Conservation (phyloP, 305 asterid genomes). For the Fraxinus latifolia region DNA sequence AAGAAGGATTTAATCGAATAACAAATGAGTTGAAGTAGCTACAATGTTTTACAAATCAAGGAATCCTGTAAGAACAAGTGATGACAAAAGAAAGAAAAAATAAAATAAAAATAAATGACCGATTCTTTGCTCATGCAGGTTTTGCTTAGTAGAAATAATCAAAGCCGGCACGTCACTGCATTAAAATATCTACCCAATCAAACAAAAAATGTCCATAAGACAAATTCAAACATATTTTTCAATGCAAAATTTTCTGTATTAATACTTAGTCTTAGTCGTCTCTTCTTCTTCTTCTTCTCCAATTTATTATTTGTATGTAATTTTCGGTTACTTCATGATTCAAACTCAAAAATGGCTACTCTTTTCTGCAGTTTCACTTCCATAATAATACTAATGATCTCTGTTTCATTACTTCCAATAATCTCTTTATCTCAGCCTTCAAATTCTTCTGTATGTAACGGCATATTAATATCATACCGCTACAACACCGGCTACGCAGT, state of each 20-base stretch:
- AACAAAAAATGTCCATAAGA: slow-evolving; percentile 14
- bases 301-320: background rate
- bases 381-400: slow-evolving; percentile 21
- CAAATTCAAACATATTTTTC: slow-evolving; percentile 37
- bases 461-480: slow-evolving; percentile 46
- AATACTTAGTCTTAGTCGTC: background rate
- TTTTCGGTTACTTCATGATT: background rate
- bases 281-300: background rate
- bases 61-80: background rate
- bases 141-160: slow-evolving; percentile 27
- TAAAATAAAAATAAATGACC: slow-evolving; percentile 2
- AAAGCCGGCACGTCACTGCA: slow-evolving; percentile 42
- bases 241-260: slow-evolving; percentile 20
- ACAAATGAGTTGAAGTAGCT: background rate
- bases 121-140: slow-evolving; percentile 21
- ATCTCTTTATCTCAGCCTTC: slow-evolving; percentile 40
- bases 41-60: background rate
- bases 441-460: slow-evolving; percentile 41
- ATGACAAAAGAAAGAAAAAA: background rate
- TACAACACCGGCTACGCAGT: slow-evolving; percentile 32
- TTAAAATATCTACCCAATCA: slow-evolving; percentile 15
- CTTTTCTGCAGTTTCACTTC: slow-evolving; percentile 10
- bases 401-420: slow-evolving; percentile 28
- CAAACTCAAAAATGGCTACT: slow-evolving; percentile 20
- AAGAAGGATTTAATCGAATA: background rate